Conservation (phyloP, 805 yeast species). For the Grigorovia yakushimaensis region DNA sequence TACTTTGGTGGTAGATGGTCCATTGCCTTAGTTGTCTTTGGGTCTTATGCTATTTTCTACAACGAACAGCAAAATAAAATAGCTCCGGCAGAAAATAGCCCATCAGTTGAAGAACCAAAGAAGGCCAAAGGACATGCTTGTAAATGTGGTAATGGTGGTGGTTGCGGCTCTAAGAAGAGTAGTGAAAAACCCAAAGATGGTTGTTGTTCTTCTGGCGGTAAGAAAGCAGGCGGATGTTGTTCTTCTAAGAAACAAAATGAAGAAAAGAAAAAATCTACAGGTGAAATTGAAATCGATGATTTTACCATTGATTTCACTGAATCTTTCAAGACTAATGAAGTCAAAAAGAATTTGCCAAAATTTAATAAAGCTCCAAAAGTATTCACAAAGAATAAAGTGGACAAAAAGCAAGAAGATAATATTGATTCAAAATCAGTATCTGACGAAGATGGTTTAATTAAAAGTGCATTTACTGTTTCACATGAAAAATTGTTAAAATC, state of each 20-base stretch:
- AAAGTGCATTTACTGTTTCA: conserved; percentile 33
- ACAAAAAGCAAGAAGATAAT: not conserved
- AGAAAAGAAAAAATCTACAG: not conserved
- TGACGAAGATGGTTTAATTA: conserved; percentile 24
- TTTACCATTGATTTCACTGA: conserved; percentile 34
- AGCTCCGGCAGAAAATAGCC: too few species aligned
- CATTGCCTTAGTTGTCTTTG: conserved; percentile 22
- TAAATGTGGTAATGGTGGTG: conserved; percentile 18
- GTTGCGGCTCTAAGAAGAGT: conserved; percentile 10
- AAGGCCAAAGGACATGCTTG: conserved; percentile 2
- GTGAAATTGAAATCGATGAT: conserved; percentile 5
- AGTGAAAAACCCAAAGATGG: conserved; percentile 1
- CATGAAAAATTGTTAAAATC: conserved; percentile 38
- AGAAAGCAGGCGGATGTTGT: conserved; percentile 3
- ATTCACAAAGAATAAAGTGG: conserved; percentile 5
- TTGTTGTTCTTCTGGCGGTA: not conserved
- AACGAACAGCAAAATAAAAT: conserved; percentile 7
- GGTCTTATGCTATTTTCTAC: conserved; percentile 19
- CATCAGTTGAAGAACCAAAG: conserved; percentile 1
- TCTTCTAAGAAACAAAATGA: conserved; percentile 3
- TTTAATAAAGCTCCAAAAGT: conserved; percentile 6
- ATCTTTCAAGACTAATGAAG: conserved; percentile 17
- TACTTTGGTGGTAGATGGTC: conserved; percentile 31
- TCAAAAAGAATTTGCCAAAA: not conserved
- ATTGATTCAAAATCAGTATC: conserved; percentile 1